Evolutionary conservation across 768 basidiomycete species (phyloP).

Genomic region (Kwoniella dendrophila): DNA sequence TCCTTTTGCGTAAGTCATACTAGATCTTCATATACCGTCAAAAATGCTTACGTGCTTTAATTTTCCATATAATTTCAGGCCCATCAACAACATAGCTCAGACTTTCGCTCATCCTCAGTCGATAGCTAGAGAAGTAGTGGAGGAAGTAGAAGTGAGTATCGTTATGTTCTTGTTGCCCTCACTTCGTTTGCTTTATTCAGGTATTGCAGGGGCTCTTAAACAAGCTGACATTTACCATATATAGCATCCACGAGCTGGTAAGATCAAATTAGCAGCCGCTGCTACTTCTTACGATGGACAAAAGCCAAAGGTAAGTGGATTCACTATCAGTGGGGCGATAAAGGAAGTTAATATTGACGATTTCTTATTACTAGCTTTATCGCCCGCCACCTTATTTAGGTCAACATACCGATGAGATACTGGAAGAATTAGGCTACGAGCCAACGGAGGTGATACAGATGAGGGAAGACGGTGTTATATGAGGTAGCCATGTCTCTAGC

Average conservation of each 20-base stretch:
- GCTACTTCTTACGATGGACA: slow-evolving; percentile 79
- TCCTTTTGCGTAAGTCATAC: slow-evolving; percentile 28
- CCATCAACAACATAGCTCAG: slow-evolving; percentile 86
- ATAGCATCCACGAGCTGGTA: slow-evolving; percentile 73
- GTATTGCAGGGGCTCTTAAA: too few relatives aligned
- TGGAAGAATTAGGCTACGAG: slow-evolving; percentile 60
- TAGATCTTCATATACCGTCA: slow-evolving; percentile 17
- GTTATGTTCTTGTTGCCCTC: background rate
- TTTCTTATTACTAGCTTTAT: slow-evolving; percentile 62
- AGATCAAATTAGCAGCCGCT: slow-evolving; percentile 76
- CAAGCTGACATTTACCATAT: too few relatives aligned
- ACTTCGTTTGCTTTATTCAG: background rate
- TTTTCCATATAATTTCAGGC: slow-evolving; percentile 50
- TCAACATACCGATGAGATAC: slow-evolving; percentile 74
- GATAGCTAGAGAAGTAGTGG: slow-evolving; percentile 70
- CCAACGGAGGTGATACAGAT: slow-evolving; percentile 59
- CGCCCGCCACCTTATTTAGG: slow-evolving; percentile 85
- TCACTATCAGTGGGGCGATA: background rate
- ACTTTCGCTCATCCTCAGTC: slow-evolving; percentile 90
- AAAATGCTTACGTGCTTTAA: background rate
- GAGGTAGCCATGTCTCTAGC: slow-evolving; percentile 29
- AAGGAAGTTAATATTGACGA: background rate
- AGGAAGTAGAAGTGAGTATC: slow-evolving; percentile 72
- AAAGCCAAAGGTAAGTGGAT: slow-evolving; percentile 56
- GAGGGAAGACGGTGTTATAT: slow-evolving; percentile 59